Conservation (phyloP, 2,329 filamentous ascomycete species). For the Byssochlamys sp. region DNA sequence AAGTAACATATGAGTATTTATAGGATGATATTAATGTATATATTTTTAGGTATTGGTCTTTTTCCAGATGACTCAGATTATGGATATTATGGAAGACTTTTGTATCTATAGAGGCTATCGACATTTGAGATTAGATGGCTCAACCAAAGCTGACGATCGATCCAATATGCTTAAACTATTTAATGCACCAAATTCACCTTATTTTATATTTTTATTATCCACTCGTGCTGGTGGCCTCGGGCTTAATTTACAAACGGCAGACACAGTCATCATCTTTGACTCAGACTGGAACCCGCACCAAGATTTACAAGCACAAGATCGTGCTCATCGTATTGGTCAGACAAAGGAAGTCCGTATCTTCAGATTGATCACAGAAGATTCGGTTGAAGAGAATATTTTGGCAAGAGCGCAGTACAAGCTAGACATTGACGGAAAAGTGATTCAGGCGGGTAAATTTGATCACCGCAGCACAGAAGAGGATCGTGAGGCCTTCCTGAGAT, state of each 20-base stretch:
- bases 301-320: slow-evolving; percentile 97
- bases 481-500: slow-evolving; percentile 89
- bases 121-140: slow-evolving; percentile 88
- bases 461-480: slow-evolving; percentile 99
- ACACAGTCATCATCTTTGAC: slow-evolving; percentile 98
- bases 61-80: slow-evolving; percentile 99
- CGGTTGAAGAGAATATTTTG: slow-evolving; percentile 95
- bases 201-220: slow-evolving; percentile 97
- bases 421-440: slow-evolving; percentile 98
- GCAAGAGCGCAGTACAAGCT: slow-evolving; percentile 95
- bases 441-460: slow-evolving; percentile 97
- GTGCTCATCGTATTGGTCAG: slow-evolving; percentile 98
- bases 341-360: slow-evolving; percentile 98
- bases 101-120: slow-evolving; percentile 70
- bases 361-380: slow-evolving; percentile 89
- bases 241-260: slow-evolving; percentile 91
- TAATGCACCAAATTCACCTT: slow-evolving; percentile 80
- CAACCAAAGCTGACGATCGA: slow-evolving; percentile 93
- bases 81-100: slow-evolving; percentile 99
- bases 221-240: slow-evolving; percentile 96
- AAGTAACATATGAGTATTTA: too few relatives aligned
- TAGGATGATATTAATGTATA: too few relatives aligned
- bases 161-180: slow-evolving; percentile 81
- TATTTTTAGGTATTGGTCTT: slow-evolving; percentile 98
- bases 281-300: slow-evolving; percentile 99